Conservation (phyloP, 208 protist species). For the Leishmania aethiopica region DNA sequence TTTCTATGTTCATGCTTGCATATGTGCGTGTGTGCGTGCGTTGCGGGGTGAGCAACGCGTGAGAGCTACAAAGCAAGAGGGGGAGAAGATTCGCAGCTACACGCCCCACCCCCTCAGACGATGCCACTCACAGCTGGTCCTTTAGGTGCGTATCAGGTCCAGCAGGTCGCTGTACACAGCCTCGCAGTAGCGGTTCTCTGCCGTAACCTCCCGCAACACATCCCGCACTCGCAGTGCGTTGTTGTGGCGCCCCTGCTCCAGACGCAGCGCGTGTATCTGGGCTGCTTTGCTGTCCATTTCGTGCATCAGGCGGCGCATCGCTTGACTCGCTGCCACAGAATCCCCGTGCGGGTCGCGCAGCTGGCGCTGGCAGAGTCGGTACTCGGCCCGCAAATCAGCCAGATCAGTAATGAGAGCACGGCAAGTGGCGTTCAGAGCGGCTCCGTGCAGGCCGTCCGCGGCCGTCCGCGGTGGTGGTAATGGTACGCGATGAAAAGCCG, state of each 20-base stretch:
- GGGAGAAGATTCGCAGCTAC: too few relatives aligned
- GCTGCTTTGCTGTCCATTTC: slow-evolving; percentile 63
- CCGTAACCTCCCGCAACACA: slow-evolving; percentile 64
- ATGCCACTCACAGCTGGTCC: not conserved
- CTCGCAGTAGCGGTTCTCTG: slow-evolving; percentile 78
- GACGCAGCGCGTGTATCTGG: slow-evolving; percentile 65
- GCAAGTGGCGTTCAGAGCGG: slow-evolving; percentile 46
- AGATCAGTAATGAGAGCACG: slow-evolving; percentile 59
- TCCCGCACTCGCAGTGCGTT: slow-evolving; percentile 58
- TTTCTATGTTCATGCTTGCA: slow-evolving; percentile 1
- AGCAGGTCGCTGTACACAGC: slow-evolving; percentile 69
- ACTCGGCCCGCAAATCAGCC: slow-evolving; percentile 47
- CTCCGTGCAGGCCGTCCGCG: slow-evolving; percentile 15
- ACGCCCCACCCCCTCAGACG: not conserved
- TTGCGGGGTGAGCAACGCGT: not conserved
- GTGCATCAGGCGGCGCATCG: slow-evolving; percentile 66
- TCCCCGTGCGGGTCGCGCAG: slow-evolving; percentile 56
- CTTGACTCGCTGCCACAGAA: slow-evolving; percentile 59
- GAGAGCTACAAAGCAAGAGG: not conserved
- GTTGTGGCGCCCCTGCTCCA: slow-evolving; percentile 45
- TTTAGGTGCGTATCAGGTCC: slow-evolving; percentile 31
- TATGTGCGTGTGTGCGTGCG: not conserved
- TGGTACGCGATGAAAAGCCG: not conserved
- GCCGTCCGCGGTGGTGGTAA: not conserved
- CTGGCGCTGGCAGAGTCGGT: slow-evolving; percentile 41